Percentiles rank a stretch among this genome's conserved stretches.
Conservation (phyloP, 2,329 filamentous ascomycete genomes). For the Metarhizium anisopliae region DNA sequence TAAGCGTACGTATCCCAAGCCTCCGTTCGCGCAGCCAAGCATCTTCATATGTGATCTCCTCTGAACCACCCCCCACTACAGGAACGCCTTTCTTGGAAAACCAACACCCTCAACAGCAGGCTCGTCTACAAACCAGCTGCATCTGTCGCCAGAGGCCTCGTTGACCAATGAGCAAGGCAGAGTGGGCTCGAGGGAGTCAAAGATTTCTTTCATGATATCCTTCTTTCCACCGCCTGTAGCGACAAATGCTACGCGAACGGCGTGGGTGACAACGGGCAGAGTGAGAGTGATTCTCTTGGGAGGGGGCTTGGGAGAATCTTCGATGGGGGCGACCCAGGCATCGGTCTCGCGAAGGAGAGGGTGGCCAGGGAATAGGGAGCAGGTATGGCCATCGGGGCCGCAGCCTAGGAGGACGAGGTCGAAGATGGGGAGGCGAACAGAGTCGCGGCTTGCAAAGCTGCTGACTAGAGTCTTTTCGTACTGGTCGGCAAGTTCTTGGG, state of each 20-base stretch:
- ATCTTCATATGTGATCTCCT: not conserved
- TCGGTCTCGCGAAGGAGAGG: slow-evolving; percentile 74
- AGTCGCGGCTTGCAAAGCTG: slow-evolving; percentile 85
- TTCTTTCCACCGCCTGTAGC: slow-evolving; percentile 85
- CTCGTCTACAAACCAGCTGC: slow-evolving; percentile 91
- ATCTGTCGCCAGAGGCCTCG: slow-evolving; percentile 70
- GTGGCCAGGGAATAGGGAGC: slow-evolving; percentile 89
- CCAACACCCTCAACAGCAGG: slow-evolving; percentile 76
- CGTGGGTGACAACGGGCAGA: slow-evolving; percentile 81
- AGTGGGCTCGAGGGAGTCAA: slow-evolving; percentile 60
- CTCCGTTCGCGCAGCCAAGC: not conserved
- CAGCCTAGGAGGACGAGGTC: slow-evolving; percentile 89
- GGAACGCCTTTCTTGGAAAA: slow-evolving; percentile 66
- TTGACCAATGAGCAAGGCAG: slow-evolving; percentile 88
- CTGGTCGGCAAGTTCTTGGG: slow-evolving; percentile 84
- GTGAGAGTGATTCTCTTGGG: slow-evolving; percentile 85
- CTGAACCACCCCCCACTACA: slow-evolving; percentile 22
- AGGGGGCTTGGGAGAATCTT: slow-evolving; percentile 92
- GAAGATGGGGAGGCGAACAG: slow-evolving; percentile 89
- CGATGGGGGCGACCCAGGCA: slow-evolving; percentile 88
- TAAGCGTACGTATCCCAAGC: not conserved
- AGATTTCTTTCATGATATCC: slow-evolving; percentile 86
- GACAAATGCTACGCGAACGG: slow-evolving; percentile 80
- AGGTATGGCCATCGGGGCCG: slow-evolving; percentile 94
- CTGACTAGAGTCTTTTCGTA: slow-evolving; percentile 85